A percentile compares a stretch with the other conserved stretches of the same genome.
Conservation (phyloP, 2,329 filamentous ascomycete genomes). For the Ophidiomyces ophidiicola region DNA sequence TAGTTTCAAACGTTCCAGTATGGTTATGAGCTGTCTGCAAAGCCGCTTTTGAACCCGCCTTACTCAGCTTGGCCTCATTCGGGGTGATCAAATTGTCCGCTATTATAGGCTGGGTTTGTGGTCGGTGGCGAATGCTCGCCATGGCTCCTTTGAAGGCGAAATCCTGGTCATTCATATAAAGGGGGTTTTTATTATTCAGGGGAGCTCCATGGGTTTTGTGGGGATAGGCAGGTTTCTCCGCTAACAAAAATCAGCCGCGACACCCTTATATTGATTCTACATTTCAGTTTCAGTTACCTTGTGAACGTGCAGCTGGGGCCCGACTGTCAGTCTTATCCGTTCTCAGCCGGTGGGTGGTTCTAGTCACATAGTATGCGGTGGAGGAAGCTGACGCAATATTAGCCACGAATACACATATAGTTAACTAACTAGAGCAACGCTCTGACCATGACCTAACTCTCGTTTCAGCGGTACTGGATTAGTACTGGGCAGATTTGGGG, state of each 20-base stretch:
- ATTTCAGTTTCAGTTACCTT: slow-evolving; percentile 5
- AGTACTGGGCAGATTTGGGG: not conserved
- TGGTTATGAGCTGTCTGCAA: slow-evolving; percentile 46
- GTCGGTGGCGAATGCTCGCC: slow-evolving; percentile 1
- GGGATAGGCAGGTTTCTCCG: too few relatives aligned
- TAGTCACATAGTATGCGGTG: slow-evolving; percentile 8
- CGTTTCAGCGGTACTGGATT: not conserved
- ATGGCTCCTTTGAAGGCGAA: slow-evolving; percentile 6
- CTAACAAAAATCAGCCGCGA: too few relatives aligned
- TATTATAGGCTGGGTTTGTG: not conserved
- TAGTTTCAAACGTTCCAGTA: slow-evolving; percentile 53
- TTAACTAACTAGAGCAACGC: not conserved
- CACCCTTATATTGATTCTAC: not conserved
- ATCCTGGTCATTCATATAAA: slow-evolving; percentile 1
- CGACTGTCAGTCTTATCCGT: not conserved
- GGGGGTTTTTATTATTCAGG: too few relatives aligned
- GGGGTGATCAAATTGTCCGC: not conserved
- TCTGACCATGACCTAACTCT: slow-evolving; percentile 1
- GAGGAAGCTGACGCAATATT: slow-evolving; percentile 3
- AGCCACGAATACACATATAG: not conserved
- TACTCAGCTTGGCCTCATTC: slow-evolving; percentile 40
- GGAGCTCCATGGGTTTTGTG: too few relatives aligned
- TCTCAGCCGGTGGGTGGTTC: slow-evolving; percentile 1
- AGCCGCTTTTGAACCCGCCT: slow-evolving; percentile 61
- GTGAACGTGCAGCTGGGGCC: not conserved